Evolutionary conservation across 352 stramenopile species (phyloP).

Genomic region (Phytopythium kandeliae): DNA sequence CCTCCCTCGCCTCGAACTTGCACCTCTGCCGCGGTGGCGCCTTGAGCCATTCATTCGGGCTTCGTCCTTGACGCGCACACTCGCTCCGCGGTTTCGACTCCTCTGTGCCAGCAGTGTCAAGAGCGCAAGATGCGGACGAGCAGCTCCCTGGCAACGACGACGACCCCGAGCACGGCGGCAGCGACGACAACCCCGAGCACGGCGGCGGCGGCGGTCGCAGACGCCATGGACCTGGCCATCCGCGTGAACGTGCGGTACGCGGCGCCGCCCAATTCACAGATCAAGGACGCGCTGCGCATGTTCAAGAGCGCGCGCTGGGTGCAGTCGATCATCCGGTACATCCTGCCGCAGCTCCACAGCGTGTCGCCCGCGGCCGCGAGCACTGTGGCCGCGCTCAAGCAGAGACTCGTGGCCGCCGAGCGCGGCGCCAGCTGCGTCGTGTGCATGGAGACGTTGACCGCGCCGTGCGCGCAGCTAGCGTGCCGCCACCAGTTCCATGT

Average conservation of each 20-base stretch:
- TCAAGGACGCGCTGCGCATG: constrained; percentile 80
- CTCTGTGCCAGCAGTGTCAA: background rate
- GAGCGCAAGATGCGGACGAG: background rate
- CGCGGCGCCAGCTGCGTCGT: constrained; percentile 48
- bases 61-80: constrained; percentile 1
- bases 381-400: constrained; percentile 58
- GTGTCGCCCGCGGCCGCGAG: constrained; percentile 65
- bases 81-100: background rate
- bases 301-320: constrained; percentile 89
- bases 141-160: background rate
- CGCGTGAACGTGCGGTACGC: constrained; percentile 86
- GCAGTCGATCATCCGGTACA: constrained; percentile 88
- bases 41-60: background rate
- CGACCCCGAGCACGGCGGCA: background rate
- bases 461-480: constrained; percentile 55
- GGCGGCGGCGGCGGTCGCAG: background rate
- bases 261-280: constrained; percentile 78
- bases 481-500: constrained; percentile 81
- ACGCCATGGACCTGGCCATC: constrained; percentile 78
- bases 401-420: constrained; percentile 17
- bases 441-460: constrained; percentile 71
- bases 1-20: too few species aligned
- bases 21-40: too few species aligned
- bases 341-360: constrained; percentile 84
- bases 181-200: background rate